These are phyloP conservation scores for Euphorbia lathyris DNA, from an alignment of 345 rosid species.

Conservation along the genomic window DNA sequence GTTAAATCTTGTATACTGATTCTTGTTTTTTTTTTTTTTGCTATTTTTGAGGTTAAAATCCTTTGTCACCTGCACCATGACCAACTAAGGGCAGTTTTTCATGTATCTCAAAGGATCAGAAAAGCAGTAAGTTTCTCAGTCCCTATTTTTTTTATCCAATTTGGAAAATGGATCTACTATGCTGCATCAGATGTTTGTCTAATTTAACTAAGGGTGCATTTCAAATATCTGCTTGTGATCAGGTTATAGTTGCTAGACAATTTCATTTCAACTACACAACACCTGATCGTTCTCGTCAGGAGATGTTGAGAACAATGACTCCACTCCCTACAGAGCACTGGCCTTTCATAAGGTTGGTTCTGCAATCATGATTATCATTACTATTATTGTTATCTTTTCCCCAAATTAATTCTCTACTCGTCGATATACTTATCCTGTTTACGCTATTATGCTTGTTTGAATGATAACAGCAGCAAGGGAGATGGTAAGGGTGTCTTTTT, in stretches of 20 bases:
- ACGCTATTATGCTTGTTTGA: neutral
- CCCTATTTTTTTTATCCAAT: neutral
- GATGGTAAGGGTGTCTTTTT: constrained; percentile 46
- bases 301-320: constrained; percentile 66
- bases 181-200: neutral
- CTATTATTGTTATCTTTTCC: neutral
- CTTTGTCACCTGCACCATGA: constrained; percentile 95
- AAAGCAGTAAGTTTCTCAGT: constrained; percentile 59
- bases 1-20: constrained; percentile 9
- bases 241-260: constrained; percentile 80
- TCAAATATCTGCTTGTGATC: constrained; percentile 21
- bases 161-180: neutral
- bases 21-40: constrained; percentile 16
- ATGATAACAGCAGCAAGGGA: constrained; percentile 47
- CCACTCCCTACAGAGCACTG: constrained; percentile 77
- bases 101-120: constrained; percentile 75
- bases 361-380: constrained; percentile 12
- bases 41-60: constrained; percentile 61
- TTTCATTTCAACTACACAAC: constrained; percentile 85
- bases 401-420: neutral
- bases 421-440: neutral
- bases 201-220: constrained; percentile 2
- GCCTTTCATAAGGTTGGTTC: constrained; percentile 65
- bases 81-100: constrained; percentile 83
- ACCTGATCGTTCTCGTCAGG: constrained; percentile 88